A percentile compares a stretch with the other conserved stretches of the same genome.
Evolutionary conservation across 768 basidiomycete genomes (phyloP).

Genomic region (Collybiopsis luxurians): DNA sequence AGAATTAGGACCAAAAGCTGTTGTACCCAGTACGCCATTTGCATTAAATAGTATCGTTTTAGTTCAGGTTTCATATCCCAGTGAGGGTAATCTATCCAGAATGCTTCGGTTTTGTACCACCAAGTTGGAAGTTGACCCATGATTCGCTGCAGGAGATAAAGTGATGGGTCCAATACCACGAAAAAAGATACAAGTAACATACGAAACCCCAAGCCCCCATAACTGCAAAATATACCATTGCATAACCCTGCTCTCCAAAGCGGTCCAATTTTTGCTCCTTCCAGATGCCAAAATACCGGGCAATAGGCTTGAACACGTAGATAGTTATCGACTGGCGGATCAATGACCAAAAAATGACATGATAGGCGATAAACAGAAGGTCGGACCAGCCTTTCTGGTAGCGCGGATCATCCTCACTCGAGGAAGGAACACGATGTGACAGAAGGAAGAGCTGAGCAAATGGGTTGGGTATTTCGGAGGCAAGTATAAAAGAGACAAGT

Average conservation of each 20-base stretch:
- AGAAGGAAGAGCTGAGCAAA: constrained; percentile 55
- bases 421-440: constrained; percentile 41
- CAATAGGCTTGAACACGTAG: constrained; percentile 5
- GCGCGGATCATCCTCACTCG: constrained; percentile 33
- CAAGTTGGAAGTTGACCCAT: constrained; percentile 81
- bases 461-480: constrained; percentile 43
- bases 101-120: constrained; percentile 81
- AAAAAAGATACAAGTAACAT: constrained; percentile 19
- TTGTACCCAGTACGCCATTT: constrained; percentile 92
- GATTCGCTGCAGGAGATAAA: constrained; percentile 52
- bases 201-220: constrained; percentile 59
- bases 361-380: constrained; percentile 56
- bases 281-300: constrained; percentile 44
- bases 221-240: constrained; percentile 54
- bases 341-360: constrained; percentile 70
- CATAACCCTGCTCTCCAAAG: constrained; percentile 75
- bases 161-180: background rate
- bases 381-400: constrained; percentile 58
- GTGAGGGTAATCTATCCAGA: constrained; percentile 91
- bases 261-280: constrained; percentile 50
- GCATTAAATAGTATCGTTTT: constrained; percentile 93
- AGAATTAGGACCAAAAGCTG: constrained; percentile 87
- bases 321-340: constrained; percentile 53
- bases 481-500: constrained; percentile 11
- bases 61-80: constrained; percentile 83